Percentiles rank a stretch among this genome's conserved stretches.
Evolutionary conservation across 257 asterid genomes (phyloP).

Genomic region (Solanum pennellii): DNA sequence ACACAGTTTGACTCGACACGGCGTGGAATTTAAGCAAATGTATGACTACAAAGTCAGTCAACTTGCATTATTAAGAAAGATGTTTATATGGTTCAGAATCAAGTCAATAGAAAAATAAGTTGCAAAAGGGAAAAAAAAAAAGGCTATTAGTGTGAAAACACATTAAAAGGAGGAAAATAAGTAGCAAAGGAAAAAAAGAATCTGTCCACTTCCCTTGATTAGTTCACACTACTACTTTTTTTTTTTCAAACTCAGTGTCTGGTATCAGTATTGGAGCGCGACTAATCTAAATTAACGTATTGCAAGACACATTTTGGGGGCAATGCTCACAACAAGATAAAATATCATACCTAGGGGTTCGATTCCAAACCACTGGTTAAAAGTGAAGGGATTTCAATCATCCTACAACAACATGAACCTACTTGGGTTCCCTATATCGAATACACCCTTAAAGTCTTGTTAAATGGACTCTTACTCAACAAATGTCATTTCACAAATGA

Average conservation of each 20-base stretch:
- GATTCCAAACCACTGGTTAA: no score
- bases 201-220: neutral
- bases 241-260: fast-evolving
- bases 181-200: neutral
- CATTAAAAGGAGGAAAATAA: neutral
- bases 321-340: no score
- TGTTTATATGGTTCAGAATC: neutral
- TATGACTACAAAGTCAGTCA: neutral
- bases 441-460: no score
- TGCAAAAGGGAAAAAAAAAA: neutral
- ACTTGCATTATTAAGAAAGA: neutral
- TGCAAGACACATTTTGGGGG: no score
- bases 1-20: neutral
- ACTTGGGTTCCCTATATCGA: no score
- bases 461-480: no score
- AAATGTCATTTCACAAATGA: no score
- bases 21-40: neutral
- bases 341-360: no score
- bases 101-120: neutral
- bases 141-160: neutral
- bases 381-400: no score
- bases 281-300: no score
- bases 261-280: fast-evolving
- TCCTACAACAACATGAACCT: no score
- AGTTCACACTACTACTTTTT: neutral